phyloP scores from a whole-genome alignment of 1,284 basidiomycete species.

The Xanthoconium separans region DNA sequence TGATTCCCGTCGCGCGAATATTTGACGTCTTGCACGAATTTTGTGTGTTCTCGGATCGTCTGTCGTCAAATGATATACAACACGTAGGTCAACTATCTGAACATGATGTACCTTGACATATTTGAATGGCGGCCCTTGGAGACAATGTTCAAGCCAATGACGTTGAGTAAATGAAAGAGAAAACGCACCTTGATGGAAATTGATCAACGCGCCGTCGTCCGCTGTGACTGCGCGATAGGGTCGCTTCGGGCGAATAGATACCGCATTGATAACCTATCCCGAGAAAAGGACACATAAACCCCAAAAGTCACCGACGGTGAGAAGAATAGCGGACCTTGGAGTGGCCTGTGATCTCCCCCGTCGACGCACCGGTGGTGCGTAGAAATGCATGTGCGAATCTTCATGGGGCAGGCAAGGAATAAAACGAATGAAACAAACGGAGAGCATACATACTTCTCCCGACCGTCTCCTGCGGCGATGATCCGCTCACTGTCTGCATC shows the following conservation, averaged over 20 bases:
- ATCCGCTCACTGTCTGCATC: conserved; percentile 96
- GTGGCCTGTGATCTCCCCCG: conserved; percentile 94
- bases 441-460: conserved; percentile 65
- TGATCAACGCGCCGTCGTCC: conserved; percentile 80
- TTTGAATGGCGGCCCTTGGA: conserved; percentile 80
- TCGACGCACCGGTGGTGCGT: conserved; percentile 84
- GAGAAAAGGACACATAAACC: neutral
- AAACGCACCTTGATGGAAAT: conserved; percentile 72
- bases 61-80: conserved; percentile 22
- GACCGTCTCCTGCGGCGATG: conserved; percentile 94
- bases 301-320: neutral
- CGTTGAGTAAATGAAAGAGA: neutral
- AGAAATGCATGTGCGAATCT: conserved; percentile 89
- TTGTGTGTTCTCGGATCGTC: conserved; percentile 88
- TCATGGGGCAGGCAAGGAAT: neutral
- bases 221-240: conserved; percentile 91
- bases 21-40: conserved; percentile 92
- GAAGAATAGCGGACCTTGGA: conserved; percentile 63
- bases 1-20: conserved; percentile 80
- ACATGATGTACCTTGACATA: conserved; percentile 68
- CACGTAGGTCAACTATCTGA: neutral
- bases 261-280: conserved; percentile 77
- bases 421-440: neutral
- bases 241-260: conserved; percentile 86
- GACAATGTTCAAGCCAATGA: neutral